Evolutionary conservation across 495 filamentous ascomycete species (phyloP).

Genomic region (Letharia columbiana): DNA sequence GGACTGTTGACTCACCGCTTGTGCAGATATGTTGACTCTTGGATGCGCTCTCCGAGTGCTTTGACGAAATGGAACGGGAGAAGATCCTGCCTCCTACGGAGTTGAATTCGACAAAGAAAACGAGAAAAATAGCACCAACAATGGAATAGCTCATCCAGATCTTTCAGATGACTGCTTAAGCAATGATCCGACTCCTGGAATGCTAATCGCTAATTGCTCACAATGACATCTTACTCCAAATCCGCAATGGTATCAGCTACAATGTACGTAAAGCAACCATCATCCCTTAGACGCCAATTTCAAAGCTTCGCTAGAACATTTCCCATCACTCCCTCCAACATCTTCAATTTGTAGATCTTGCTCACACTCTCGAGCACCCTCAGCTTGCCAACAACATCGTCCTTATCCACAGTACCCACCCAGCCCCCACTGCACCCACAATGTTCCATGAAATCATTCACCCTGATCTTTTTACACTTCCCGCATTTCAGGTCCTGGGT

Average conservation of each 20-base stretch:
- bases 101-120: not conserved
- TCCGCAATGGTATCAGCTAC: not conserved
- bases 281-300: not conserved
- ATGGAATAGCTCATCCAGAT: not conserved
- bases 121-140: not conserved
- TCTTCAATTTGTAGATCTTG: constrained; percentile 65
- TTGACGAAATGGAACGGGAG: constrained; percentile 38
- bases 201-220: not conserved
- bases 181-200: not conserved
- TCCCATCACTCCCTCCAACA: constrained; percentile 67
- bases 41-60: constrained; percentile 40
- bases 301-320: constrained; percentile 40
- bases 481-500: constrained; percentile 84
- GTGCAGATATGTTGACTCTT: constrained; percentile 36
- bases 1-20: not conserved
- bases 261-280: not conserved
- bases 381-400: constrained; percentile 57
- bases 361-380: constrained; percentile 65
- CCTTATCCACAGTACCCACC: constrained; percentile 59
- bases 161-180: not conserved
- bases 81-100: not conserved
- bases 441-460: constrained; percentile 95
- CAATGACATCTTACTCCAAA: not conserved
- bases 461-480: constrained; percentile 46
- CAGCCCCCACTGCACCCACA: constrained; percentile 85